These are phyloP conservation scores for Fusarium sulawesiense DNA, from an alignment of 2,329 filamentous ascomycete species.

Conservation along the genomic window DNA sequence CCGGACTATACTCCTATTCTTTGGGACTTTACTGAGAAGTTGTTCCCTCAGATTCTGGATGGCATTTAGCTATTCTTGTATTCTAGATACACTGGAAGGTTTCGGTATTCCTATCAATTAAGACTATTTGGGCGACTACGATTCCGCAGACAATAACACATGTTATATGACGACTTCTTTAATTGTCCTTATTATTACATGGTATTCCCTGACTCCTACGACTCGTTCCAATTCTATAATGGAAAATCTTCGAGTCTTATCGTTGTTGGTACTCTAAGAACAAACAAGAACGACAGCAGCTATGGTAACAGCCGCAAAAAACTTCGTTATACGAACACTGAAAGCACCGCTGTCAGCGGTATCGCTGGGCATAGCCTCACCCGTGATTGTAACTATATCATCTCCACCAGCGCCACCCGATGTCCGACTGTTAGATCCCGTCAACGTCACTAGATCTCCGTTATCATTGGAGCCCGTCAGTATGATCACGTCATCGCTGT, in stretches of 20 bases:
- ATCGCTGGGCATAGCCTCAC: not conserved
- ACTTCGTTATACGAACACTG: not conserved
- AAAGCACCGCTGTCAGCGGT: not conserved
- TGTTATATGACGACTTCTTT: too few species aligned
- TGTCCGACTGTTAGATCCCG: not conserved
- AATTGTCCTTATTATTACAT: too few species aligned
- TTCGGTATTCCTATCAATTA: too few species aligned
- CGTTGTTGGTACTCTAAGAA: not conserved
- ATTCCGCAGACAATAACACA: too few species aligned
- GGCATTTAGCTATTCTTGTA: not conserved
- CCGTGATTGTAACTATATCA: not conserved
- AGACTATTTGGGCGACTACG: too few species aligned
- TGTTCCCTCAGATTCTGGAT: conserved; percentile 18
- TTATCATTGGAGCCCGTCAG: not conserved
- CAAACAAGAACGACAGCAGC: not conserved
- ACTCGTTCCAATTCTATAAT: too few species aligned
- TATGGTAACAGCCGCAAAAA: not conserved
- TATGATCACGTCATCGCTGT: not conserved
- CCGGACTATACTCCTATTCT: conserved; percentile 43
- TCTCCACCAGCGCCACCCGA: not conserved
- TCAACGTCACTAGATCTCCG: not conserved
- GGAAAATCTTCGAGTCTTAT: too few species aligned
- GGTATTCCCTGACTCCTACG: too few species aligned
- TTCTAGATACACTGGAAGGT: too few species aligned
- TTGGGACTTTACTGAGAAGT: conserved; percentile 41